Conservation (phyloP, 176 grass and related monocot genomes). For the maize (Zea mays) region DNA sequence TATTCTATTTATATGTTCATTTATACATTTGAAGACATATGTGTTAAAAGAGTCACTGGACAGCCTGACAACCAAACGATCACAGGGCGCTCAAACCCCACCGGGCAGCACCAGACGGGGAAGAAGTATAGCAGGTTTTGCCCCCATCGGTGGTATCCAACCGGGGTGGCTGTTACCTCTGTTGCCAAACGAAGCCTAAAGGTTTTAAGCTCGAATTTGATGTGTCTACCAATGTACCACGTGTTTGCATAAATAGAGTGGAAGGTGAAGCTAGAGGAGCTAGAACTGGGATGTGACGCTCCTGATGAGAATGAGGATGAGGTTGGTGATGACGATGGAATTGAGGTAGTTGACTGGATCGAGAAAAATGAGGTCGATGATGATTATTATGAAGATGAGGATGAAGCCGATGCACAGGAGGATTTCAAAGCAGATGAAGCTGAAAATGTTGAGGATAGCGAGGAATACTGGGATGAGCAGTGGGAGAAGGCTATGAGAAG, state of each 20-base stretch:
- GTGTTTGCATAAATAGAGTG: constrained; percentile 37
- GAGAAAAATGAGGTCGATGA: constrained; percentile 56
- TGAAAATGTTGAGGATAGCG: constrained; percentile 45
- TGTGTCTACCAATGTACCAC: too few species aligned
- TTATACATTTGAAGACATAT: too few species aligned
- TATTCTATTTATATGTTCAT: too few species aligned
- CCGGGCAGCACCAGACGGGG: too few species aligned
- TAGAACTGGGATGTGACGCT: constrained; percentile 87
- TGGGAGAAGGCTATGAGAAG: constrained; percentile 77
- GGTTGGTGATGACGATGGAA: constrained; percentile 29
- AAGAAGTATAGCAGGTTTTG: too few species aligned
- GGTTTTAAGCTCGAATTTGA: too few species aligned
- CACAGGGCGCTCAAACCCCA: too few species aligned
- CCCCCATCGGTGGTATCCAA: too few species aligned
- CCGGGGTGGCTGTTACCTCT: too few species aligned
- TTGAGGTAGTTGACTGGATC: constrained; percentile 51
- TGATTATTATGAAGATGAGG: constrained; percentile 42
- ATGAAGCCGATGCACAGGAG: constrained; percentile 34
- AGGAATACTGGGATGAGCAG: constrained; percentile 68
- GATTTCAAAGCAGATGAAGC: constrained; percentile 33
- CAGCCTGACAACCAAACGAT: too few species aligned
- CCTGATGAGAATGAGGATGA: constrained; percentile 71
- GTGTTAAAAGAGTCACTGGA: too few species aligned
- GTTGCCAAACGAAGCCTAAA: too few species aligned
- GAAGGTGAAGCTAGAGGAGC: constrained; percentile 92